phyloP scores from a whole-genome alignment of 306 rosid genomes.

The Cotoneaster glaucophyllus region DNA sequence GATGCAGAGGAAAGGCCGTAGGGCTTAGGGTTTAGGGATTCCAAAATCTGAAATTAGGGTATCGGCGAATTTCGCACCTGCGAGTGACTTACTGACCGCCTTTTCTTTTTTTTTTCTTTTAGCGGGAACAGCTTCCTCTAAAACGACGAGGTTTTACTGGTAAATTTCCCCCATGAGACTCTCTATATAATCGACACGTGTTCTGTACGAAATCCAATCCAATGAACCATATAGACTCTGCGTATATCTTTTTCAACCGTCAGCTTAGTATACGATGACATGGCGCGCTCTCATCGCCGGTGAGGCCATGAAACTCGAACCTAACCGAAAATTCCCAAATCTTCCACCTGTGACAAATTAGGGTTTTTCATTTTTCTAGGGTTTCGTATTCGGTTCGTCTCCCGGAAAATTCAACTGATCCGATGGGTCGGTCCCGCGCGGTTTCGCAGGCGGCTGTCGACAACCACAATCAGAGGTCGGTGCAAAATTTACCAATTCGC shows the following conservation, averaged over 20 bases:
- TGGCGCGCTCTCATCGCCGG: background rate
- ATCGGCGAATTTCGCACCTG: background rate
- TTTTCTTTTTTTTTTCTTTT: background rate
- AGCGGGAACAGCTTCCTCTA: background rate
- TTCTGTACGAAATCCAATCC: background rate
- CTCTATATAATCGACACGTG: background rate
- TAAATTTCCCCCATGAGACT: background rate
- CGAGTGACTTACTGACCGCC: background rate
- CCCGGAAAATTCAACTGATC: constrained; percentile 13
- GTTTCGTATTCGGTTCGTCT: background rate
- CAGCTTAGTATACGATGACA: background rate
- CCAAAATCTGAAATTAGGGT: background rate
- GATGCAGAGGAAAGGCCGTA: background rate
- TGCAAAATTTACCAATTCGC: background rate
- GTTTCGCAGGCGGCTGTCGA: constrained; percentile 24
- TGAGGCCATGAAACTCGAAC: background rate
- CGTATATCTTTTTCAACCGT: background rate
- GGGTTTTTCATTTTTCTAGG: background rate
- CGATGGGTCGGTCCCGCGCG: constrained; percentile 50
- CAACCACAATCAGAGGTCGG: constrained; percentile 34
- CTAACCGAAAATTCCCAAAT: constrained; percentile 1
- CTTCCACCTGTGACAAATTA: background rate
- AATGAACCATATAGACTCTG: background rate
- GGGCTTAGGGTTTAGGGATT: background rate
- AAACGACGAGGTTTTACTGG: background rate